Evolutionary conservation across 2,329 filamentous ascomycete species (phyloP).

Genomic region (Sphaerulina vaccinii): DNA sequence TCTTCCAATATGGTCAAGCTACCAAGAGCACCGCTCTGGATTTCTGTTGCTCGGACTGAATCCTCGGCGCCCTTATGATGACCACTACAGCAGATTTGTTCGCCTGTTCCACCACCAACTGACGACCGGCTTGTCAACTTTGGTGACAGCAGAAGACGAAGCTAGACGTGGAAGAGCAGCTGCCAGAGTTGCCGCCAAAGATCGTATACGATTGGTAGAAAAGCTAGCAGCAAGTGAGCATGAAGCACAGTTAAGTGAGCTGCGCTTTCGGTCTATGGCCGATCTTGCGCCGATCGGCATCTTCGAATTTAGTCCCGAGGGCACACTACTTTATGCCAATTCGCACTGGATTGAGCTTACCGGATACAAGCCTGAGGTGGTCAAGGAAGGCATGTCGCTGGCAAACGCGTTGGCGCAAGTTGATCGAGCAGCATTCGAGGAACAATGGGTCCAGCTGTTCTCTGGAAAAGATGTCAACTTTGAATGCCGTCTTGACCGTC

Average conservation of each 20-base stretch:
- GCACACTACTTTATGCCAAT: constrained; percentile 40
- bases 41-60: constrained; percentile 37
- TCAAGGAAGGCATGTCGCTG: constrained; percentile 10
- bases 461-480: constrained; percentile 25
- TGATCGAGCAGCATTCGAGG: constrained; percentile 13
- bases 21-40: constrained; percentile 14
- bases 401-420: constrained; percentile 18
- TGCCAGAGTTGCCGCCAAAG: constrained; percentile 5
- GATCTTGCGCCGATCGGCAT: constrained; percentile 41
- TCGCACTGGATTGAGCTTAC: constrained; percentile 38
- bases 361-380: constrained; percentile 16
- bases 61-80: constrained; percentile 37
- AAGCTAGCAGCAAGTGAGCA: constrained; percentile 24
- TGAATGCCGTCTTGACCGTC: constrained; percentile 29
- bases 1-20: constrained; percentile 33
- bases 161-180: constrained; percentile 4
- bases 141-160: constrained; percentile 28
- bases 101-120: constrained; percentile 33
- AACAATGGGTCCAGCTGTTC: constrained; percentile 19
- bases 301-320: constrained; percentile 36
- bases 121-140: constrained; percentile 29
- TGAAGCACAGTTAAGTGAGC: constrained; percentile 31
- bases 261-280: constrained; percentile 40
- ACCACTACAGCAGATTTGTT: constrained; percentile 35
- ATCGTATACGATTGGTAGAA: constrained; percentile 16